Percentiles rank a stretch among this genome's conserved stretches.
Conservation (phyloP, 2,329 filamentous ascomycete genomes). For the Chaetomium olivaceum region DNA sequence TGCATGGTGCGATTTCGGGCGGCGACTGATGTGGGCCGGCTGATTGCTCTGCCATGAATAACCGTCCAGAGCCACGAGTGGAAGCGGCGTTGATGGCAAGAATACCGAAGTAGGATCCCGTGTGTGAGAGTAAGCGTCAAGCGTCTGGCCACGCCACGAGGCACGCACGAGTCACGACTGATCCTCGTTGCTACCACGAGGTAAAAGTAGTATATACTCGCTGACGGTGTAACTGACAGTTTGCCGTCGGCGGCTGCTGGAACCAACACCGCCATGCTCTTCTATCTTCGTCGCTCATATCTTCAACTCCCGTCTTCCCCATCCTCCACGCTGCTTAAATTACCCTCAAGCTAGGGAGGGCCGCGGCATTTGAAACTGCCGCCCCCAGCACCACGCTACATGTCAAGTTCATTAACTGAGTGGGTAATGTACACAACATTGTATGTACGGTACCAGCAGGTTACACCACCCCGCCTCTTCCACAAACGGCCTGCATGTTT, state of each 20-base stretch:
- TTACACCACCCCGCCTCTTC: slow-evolving; percentile 16
- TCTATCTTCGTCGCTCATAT: neutral
- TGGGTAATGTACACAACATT: neutral
- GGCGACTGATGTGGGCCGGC: neutral
- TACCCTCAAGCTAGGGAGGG: neutral
- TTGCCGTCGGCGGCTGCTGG: neutral
- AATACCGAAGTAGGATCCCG: neutral
- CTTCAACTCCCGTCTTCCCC: neutral
- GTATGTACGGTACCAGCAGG: neutral
- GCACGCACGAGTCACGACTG: no score
- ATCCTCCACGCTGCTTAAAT: neutral
- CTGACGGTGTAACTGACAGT: neutral
- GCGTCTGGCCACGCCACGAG: neutral
- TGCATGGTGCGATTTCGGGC: slow-evolving; percentile 1
- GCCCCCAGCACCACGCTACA: neutral
- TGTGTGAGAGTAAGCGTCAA: neutral
- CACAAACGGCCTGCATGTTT: slow-evolving; percentile 15
- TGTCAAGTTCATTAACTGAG: neutral
- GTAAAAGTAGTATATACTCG: neutral
- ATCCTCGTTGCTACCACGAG: neutral
- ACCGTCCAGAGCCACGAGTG: neutral
- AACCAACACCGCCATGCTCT: neutral
- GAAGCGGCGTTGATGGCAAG: neutral
- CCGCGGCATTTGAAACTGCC: slow-evolving; percentile 13
- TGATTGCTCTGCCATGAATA: neutral